Percentiles rank a stretch among this genome's conserved stretches.
Evolutionary conservation across 2,329 filamentous ascomycete species (phyloP).

Genomic region (Colletotrichum somersetense): DNA sequence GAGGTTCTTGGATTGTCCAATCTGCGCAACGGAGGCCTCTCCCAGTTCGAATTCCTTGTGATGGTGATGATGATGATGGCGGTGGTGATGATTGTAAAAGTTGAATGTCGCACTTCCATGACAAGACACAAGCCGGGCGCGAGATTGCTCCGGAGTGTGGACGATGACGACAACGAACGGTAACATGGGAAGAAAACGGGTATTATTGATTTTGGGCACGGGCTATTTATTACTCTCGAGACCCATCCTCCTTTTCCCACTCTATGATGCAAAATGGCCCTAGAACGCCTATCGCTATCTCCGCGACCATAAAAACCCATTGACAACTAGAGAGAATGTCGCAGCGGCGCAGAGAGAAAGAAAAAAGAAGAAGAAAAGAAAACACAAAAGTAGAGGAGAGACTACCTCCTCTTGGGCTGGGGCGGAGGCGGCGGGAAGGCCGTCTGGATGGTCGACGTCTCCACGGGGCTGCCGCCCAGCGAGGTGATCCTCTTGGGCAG

Average conservation of each 20-base stretch:
- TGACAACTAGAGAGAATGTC: not conserved
- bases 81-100: not conserved
- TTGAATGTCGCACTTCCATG: not conserved
- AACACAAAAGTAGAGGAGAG: not conserved
- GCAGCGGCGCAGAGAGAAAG: not conserved
- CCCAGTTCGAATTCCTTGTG: not conserved
- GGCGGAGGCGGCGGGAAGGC: constrained; percentile 58
- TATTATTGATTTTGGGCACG: constrained; percentile 5
- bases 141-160: not conserved
- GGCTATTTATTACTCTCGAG: not conserved
- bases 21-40: not conserved
- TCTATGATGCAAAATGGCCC: not conserved
- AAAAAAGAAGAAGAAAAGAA: not conserved
- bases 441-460: constrained; percentile 53
- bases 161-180: not conserved
- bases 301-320: not conserved
- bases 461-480: constrained; percentile 50
- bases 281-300: constrained; percentile 12
- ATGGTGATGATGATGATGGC: not conserved
- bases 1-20: constrained; percentile 29
- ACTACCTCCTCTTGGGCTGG: constrained; percentile 42
- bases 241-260: not conserved
- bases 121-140: not conserved
- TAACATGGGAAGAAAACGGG: not conserved
- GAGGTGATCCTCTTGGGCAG: constrained; percentile 37